Evolutionary conservation across 306 rosid species (phyloP).

Genomic region (Acacia crassicarpa): DNA sequence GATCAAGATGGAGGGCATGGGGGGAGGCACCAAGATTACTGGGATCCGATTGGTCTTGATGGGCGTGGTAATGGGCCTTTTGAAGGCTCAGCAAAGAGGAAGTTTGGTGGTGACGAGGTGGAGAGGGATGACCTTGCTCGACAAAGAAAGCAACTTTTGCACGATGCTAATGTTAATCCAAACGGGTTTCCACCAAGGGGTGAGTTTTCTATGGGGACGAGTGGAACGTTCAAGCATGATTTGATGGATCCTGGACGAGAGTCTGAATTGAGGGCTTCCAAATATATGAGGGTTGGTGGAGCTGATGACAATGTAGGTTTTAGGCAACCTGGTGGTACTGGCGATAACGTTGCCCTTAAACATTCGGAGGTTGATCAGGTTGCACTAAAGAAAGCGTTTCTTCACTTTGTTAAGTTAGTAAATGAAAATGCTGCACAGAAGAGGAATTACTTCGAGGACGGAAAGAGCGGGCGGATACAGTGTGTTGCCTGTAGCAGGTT

Average conservation of each 20-base stretch:
- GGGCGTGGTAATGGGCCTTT: conserved; percentile 50
- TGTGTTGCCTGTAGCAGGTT: conserved; percentile 93
- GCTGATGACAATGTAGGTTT: conserved; percentile 40
- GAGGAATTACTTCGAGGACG: conserved; percentile 77
- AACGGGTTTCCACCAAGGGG: conserved; percentile 46
- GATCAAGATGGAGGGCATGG: conserved; percentile 19
- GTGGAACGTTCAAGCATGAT: conserved; percentile 47
- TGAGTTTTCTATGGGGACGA: conserved; percentile 50
- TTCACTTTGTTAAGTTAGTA: conserved; percentile 58
- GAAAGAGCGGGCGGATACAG: conserved; percentile 71
- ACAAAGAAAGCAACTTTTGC: conserved; percentile 58
- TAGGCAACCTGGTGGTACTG: conserved; percentile 33
- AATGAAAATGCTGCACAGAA: conserved; percentile 61
- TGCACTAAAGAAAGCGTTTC: conserved; percentile 70
- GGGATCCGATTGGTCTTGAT: conserved; percentile 58
- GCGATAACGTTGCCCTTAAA: conserved; percentile 34
- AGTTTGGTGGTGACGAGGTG: conserved; percentile 44
- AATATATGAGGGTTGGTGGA: conserved; percentile 57
- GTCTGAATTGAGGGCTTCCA: conserved; percentile 54
- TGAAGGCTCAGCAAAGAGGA: conserved; percentile 69
- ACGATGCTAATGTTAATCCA: conserved; percentile 42
- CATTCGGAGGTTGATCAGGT: conserved; percentile 66
- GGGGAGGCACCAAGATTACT: conserved; percentile 54
- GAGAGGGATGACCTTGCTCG: conserved; percentile 51
- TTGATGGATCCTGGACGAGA: conserved; percentile 28